These are phyloP conservation scores for Escallonia rubra DNA, from an alignment of 129 eudicot species.

Conservation along the genomic window DNA sequence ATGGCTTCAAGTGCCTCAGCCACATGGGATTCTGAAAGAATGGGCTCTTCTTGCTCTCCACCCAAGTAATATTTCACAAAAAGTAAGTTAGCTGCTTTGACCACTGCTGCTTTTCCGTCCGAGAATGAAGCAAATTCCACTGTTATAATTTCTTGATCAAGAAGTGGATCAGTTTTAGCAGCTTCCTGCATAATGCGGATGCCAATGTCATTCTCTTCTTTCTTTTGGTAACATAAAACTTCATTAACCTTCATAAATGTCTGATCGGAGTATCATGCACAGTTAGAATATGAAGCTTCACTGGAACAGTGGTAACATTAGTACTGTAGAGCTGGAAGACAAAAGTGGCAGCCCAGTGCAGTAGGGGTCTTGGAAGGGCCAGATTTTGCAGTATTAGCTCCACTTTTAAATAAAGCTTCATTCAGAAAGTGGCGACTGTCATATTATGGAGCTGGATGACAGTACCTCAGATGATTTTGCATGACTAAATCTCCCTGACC, in stretches of 20 bases:
- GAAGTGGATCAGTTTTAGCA: conserved; percentile 20
- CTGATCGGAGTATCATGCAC: too few species aligned
- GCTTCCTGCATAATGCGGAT: conserved; percentile 33
- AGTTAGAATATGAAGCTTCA: too few species aligned
- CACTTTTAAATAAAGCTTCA: too few species aligned
- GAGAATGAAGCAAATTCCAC: conserved; percentile 61
- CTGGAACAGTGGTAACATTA: too few species aligned
- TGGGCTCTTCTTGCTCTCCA: conserved; percentile 36
- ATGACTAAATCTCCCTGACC: conserved; percentile 31
- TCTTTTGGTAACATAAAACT: too few species aligned
- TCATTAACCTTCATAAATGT: too few species aligned
- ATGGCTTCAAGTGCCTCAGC: conserved; percentile 51
- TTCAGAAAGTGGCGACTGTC: too few species aligned
- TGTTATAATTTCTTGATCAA: conserved; percentile 22
- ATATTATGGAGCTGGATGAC: conserved; percentile 6
- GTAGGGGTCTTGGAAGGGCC: too few species aligned
- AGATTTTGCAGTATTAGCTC: too few species aligned
- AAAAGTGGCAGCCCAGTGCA: too few species aligned
- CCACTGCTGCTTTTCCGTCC: conserved; percentile 79
- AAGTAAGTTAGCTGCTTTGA: conserved; percentile 77
- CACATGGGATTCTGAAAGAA: conserved; percentile 53
- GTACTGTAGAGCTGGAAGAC: too few species aligned
- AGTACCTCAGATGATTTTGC: conserved; percentile 41
- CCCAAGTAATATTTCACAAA: conserved; percentile 43
- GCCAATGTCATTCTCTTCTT: too few species aligned